These are phyloP conservation scores for Saccharomyces hybrid DNA, from an alignment of 1,139 yeast genomes.

Conservation along the genomic window DNA sequence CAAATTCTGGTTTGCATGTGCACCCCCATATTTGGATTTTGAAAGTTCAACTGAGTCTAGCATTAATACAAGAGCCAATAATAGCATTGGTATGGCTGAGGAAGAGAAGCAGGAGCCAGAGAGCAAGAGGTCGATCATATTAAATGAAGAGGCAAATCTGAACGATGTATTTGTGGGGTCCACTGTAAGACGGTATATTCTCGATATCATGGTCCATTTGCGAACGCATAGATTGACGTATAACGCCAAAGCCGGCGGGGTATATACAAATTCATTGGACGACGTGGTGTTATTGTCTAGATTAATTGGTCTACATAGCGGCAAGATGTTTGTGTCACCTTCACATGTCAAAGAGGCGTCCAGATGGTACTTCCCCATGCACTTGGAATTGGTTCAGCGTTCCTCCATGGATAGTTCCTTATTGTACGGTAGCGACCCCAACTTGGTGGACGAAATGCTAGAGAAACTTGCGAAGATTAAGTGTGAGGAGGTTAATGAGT, in stretches of 20 bases:
- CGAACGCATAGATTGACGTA: slow-evolving; percentile 29
- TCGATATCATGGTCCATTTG: slow-evolving; percentile 30
- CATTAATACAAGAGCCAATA: not conserved
- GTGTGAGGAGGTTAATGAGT: slow-evolving; percentile 12
- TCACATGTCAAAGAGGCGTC: slow-evolving; percentile 25
- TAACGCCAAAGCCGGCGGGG: slow-evolving; percentile 30
- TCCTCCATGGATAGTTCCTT: slow-evolving; percentile 24
- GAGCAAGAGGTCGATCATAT: not conserved
- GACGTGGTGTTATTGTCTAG: slow-evolving; percentile 22
- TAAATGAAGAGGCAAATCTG: not conserved
- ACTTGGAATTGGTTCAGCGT: slow-evolving; percentile 20
- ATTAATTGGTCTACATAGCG: slow-evolving; percentile 15
- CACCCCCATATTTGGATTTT: slow-evolving; percentile 7
- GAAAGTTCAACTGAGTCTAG: not conserved
- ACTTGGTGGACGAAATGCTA: slow-evolving; percentile 25
- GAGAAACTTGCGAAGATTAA: slow-evolving; percentile 18
- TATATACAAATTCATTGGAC: slow-evolving; percentile 19
- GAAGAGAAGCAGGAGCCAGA: not conserved
- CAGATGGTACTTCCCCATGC: slow-evolving; percentile 29
- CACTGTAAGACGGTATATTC: slow-evolving; percentile 26
- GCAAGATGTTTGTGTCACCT: slow-evolving; percentile 23
- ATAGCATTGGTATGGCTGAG: not conserved
- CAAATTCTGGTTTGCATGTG: slow-evolving; percentile 27
- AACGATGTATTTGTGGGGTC: slow-evolving; percentile 18
- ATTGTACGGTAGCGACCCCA: slow-evolving; percentile 27